Evolutionary conservation across 202 grass and related monocot species (phyloP).

Genomic region (Schoenoplectus triqueter): DNA sequence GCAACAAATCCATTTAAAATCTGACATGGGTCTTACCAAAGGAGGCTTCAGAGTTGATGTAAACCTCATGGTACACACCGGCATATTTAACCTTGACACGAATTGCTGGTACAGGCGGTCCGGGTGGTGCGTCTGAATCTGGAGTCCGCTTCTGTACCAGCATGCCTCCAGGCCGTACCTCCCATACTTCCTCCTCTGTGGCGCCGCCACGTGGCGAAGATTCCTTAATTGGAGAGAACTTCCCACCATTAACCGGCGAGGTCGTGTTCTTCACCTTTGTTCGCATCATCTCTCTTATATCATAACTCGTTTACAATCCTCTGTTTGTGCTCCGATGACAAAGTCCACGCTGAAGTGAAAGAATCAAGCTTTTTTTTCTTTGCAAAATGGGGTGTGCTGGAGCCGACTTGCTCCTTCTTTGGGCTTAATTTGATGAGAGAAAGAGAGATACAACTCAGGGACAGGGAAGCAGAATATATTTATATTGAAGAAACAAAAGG

Average conservation of each 20-base stretch:
- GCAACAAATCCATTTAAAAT: constrained; percentile 26
- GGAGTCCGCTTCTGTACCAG: constrained; percentile 82
- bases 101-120: constrained; percentile 62
- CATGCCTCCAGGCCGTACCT: constrained; percentile 91
- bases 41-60: constrained; percentile 78
- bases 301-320: constrained; percentile 38
- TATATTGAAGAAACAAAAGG: constrained; percentile 43
- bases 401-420: constrained; percentile 23
- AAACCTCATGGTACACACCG: constrained; percentile 83
- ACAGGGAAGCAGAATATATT: constrained; percentile 41
- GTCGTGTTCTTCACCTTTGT: constrained; percentile 29
- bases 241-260: constrained; percentile 34
- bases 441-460: constrained; percentile 48
- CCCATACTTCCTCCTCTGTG: constrained; percentile 74
- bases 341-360: constrained; percentile 2
- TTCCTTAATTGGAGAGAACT: constrained; percentile 44
- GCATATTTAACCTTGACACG: constrained; percentile 89
- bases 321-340: constrained; percentile 26
- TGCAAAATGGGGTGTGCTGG: constrained; percentile 26
- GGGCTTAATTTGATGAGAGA: neutral
- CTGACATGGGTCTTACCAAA: constrained; percentile 59
- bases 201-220: constrained; percentile 26
- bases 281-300: constrained; percentile 51
- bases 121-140: constrained; percentile 52
- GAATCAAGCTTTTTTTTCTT: constrained; percentile 12